These are phyloP conservation scores for Citrus hindsii DNA, from an alignment of 345 rosid species.

Conservation along the genomic window DNA sequence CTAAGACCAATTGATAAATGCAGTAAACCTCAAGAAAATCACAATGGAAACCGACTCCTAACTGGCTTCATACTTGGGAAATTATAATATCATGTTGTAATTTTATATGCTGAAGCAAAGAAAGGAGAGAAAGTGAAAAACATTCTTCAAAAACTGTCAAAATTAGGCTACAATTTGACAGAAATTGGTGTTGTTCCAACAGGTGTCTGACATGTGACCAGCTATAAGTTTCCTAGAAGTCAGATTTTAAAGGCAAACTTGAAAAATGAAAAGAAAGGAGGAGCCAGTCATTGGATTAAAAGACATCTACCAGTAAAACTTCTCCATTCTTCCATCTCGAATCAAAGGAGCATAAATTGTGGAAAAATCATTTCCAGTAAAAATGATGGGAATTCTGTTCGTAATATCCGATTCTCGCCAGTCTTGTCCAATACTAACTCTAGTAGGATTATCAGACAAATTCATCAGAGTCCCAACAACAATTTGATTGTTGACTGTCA, in stretches of 20 bases:
- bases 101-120: too few species aligned
- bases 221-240: neutral
- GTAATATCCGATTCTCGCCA: conserved; percentile 82
- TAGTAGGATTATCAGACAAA: conserved; percentile 85
- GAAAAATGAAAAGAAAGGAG: neutral
- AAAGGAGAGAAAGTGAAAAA: neutral
- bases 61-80: neutral
- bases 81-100: neutral
- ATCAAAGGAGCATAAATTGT: conserved; percentile 90
- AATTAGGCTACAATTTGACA: neutral
- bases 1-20: neutral
- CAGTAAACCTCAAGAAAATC: neutral
- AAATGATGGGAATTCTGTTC: conserved; percentile 84
- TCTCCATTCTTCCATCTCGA: conserved; percentile 99
- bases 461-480: conserved; percentile 94
- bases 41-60: neutral
- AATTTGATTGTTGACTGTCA: conserved; percentile 95
- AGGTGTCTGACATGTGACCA: neutral
- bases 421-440: conserved; percentile 95
- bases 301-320: conserved; percentile 72
- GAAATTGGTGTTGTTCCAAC: neutral
- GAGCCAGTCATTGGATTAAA: neutral
- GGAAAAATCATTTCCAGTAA: conserved; percentile 91
- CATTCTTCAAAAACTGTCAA: neutral
- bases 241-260: neutral